Evolutionary conservation across 1,284 basidiomycete species (phyloP).

Genomic region (Moniliella sp.): DNA sequence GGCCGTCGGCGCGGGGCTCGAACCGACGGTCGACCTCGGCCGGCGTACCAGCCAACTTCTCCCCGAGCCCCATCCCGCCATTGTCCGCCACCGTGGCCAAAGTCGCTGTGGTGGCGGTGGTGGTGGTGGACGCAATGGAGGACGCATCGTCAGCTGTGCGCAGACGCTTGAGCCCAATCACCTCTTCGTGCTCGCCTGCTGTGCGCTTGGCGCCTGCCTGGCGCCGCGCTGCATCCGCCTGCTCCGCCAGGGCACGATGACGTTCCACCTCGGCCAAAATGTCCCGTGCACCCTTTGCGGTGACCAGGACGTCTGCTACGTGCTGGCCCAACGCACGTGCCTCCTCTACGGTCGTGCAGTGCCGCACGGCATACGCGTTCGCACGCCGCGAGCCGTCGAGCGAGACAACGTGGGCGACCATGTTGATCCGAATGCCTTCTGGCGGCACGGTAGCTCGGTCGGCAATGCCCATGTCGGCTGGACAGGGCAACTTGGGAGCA

Average conservation of each 20-base stretch:
- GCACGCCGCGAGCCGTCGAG: conserved; percentile 21
- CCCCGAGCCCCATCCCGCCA: conserved; percentile 2
- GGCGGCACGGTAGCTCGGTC: too few species aligned
- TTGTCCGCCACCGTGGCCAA: neutral
- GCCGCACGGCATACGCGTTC: conserved; percentile 7
- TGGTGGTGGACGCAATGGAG: neutral
- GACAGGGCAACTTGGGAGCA: too few species aligned
- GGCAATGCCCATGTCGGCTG: too few species aligned
- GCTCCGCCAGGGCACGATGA: conserved; percentile 26
- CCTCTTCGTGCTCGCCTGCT: neutral
- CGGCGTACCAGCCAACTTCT: conserved; percentile 4
- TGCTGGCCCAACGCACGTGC: conserved; percentile 16
- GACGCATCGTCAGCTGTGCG: too few species aligned
- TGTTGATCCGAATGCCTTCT: conserved; percentile 6
- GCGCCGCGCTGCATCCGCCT: conserved; percentile 9
- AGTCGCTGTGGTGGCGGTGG: neutral
- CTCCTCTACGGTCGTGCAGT: conserved; percentile 11
- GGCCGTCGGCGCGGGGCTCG: conserved; percentile 22
- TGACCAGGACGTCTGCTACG: conserved; percentile 19
- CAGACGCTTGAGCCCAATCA: conserved; percentile 1
- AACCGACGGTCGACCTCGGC: conserved; percentile 21
- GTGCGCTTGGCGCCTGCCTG: conserved; percentile 1
- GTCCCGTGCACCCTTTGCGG: conserved; percentile 14
- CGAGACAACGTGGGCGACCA: conserved; percentile 30
- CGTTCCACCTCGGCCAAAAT: conserved; percentile 31